Evolutionary conservation across 2,329 filamentous ascomycete genomes (phyloP), one percentile per base, ranked within the genome.

Genomic region (Ilyonectria destructans): DNA sequence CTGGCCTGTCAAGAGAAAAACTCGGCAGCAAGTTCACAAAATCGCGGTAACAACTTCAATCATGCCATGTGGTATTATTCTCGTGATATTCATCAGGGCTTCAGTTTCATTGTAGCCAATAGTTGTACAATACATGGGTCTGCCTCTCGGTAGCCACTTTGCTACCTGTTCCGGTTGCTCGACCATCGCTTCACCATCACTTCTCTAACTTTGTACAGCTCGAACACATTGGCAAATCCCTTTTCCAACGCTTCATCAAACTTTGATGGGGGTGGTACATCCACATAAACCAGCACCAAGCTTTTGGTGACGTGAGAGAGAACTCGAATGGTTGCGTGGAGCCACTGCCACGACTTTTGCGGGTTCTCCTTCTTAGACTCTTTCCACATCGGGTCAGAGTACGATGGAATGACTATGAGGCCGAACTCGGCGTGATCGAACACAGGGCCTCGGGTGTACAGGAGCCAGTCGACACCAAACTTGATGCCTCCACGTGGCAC

Each of bases 401-500:
- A 98, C 0, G 94, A 92, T 0, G 96, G 96, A 4, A 98, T 79
- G 46, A 99, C 90, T 26, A 96, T 86, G 49, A 98, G 83, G 1
- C 94, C 95, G 78, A 98, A 99, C 77, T 98, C 95, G 23, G 96
- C 96, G 78, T 99, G 96, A 23, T 94, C 91, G 80, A 99, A 98
- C 0, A 96, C 96, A 0, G 96, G 96, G 0, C 96, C 96, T 21
- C 95, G 92, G 64, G 94, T 91, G 82, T 99, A 99, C 8, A 99
- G 88, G n/a, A 99, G 85, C 85, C 94, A 98, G 80, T 99, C 96
- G 10, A 95, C 93, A 23, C 93, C 94, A 75, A 99, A 99, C 78
- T 99, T 99, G 79, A 97, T 91, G 40, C 96, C 97, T 6, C 93
- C 91, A 15, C 97, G 92, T 0, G 97, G 92, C 1, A 98, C 94